Percentiles rank a stretch among this genome's conserved stretches.
phyloP scores from a whole-genome alignment of 768 basidiomycete genomes.

The Tricholoma matsutake region DNA sequence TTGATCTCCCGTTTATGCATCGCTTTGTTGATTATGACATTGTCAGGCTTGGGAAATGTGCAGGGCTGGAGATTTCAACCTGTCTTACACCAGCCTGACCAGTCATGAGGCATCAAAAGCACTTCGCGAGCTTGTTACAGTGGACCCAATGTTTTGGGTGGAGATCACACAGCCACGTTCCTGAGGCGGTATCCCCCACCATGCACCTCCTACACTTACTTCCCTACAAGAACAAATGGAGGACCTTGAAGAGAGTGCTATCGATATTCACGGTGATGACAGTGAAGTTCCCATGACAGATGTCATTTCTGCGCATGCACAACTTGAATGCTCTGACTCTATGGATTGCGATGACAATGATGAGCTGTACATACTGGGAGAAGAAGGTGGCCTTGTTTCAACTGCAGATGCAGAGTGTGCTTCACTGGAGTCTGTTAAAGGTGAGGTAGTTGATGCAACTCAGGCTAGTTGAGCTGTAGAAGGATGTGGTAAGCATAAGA shows the following conservation, averaged over 20 bases:
- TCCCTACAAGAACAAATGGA: background rate
- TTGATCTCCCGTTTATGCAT: no score
- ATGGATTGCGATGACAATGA: background rate
- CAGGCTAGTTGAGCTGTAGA: background rate
- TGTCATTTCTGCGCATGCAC: background rate
- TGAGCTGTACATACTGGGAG: background rate
- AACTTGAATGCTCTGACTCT: background rate
- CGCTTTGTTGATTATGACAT: no score
- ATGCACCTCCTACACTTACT: background rate
- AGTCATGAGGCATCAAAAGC: background rate
- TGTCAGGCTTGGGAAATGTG: no score
- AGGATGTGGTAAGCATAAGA: background rate
- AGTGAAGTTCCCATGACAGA: background rate
- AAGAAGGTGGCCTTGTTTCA: no score
- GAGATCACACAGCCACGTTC: no score
- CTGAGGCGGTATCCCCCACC: background rate
- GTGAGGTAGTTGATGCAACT: background rate
- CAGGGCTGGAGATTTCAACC: no score
- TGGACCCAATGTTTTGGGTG: no score
- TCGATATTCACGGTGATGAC: background rate
- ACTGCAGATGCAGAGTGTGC: background rate
- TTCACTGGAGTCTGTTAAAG: background rate
- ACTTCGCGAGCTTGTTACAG: background rate
- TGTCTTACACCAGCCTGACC: background rate
- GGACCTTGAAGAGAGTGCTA: background rate